Base-by-base conservation (phyloP, 148 eudicot genomes). In the Nyssa sinensis region DNA sequence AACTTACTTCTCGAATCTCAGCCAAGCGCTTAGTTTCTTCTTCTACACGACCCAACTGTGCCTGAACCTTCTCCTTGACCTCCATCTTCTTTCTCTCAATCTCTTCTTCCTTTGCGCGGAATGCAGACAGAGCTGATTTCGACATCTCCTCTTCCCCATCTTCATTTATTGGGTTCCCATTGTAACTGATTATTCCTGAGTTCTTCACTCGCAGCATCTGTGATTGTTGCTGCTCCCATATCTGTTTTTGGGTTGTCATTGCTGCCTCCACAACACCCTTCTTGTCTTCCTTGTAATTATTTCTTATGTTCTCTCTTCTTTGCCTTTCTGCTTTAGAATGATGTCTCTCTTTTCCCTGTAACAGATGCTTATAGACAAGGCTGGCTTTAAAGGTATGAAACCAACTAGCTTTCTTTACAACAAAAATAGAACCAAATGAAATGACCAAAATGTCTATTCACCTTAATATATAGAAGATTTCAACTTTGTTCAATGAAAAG, bases 101-200 rank as follows among this genome's bases (percentile, higher is more conserved):
- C 89, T 92, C 98, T 39, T 92, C 98, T 72, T 95, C 98, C 88
- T 89, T 92, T 21, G 90, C 91, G 7, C 83, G 88, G 67, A 95
- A 95, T 0, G 91, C 74, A 19, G 91, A 76, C 14, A 95, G 67
- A 5, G 90, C 89, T 0, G 97, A 82, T 72, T 76, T 79, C 0
- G 96, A 86, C 67, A 92, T 79, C 75, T 95, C 97, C 39, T 95
- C 97, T 25, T 87, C 92, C 66, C 75, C 81, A 25, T 81, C n/a
- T n/a, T n/a, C 90, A 32, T 51, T 70, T 14, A 62, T 67, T 1
- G 88, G 83, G 66, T 88, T 85, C 11, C 80, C 85, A 55, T 67
- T 77, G 70, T 75, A 66, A 67, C 79, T 82, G 58, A 88, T 65
- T 17, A 84, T 31, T 1, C 91, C 96, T 0, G 92, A 85, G 76